Conservation (phyloP, 2,329 filamentous ascomycete genomes). For the Colletotrichum sp. region DNA sequence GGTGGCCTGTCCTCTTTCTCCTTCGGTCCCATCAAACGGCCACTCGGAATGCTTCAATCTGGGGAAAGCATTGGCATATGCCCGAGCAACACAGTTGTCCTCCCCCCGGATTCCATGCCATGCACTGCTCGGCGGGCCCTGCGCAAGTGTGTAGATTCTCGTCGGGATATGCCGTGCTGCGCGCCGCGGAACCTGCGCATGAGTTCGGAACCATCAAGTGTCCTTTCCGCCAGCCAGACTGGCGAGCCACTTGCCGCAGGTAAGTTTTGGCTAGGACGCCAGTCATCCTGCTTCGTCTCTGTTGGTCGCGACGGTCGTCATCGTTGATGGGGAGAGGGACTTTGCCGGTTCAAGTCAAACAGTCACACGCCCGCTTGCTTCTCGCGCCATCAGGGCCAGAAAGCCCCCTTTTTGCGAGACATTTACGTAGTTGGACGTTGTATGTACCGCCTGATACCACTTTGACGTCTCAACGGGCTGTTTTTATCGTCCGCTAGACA, state of each 20-base stretch:
- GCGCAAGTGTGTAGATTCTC: neutral
- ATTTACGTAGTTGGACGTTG: neutral
- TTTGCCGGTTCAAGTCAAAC: neutral
- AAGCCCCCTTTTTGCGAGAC: neutral
- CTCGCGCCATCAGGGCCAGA: neutral
- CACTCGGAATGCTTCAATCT: neutral
- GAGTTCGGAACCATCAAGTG: neutral
- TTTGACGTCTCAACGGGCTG: neutral
- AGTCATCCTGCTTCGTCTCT: neutral
- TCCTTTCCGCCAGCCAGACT: neutral
- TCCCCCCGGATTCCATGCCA: neutral
- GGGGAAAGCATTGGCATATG: neutral
- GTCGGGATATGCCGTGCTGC: neutral
- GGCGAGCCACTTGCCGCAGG: neutral
- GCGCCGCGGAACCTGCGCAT: neutral
- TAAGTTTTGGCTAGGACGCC: neutral
- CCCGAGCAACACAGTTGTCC: neutral
- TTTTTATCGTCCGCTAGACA: neutral
- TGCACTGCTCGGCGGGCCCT: neutral
- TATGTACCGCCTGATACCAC: neutral
- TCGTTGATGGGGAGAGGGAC: neutral
- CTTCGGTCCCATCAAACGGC: neutral
- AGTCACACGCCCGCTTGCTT: neutral
- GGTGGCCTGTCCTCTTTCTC: neutral
- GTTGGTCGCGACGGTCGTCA: neutral